Evolutionary conservation across 768 basidiomycete species (phyloP), one percentile per base, ranked within the genome.

Genomic region (Tubosaeta brunneosetosa): DNA sequence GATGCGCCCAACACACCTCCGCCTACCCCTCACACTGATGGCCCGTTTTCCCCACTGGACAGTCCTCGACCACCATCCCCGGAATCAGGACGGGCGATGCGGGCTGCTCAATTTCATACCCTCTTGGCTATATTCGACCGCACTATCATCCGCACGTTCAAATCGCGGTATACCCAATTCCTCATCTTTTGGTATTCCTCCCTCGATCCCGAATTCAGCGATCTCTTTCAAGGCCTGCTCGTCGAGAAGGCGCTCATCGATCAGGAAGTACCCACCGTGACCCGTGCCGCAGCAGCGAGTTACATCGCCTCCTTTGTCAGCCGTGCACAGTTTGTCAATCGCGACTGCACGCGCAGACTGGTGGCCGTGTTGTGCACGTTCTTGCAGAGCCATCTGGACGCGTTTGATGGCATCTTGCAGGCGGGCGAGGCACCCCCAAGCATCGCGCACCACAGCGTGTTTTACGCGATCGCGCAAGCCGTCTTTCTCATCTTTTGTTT

Each of bases 401-500:
- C 77, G n/a, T 77, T 85, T 12, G 85, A 86, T 37, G 77, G 75
- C 12, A 70, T 74, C 22, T 50, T 80, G 8, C 69, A 73, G 16
- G 69, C 68, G 6, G 76, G 75, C 8, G 58, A 60, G 29, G 64
- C 58, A 46, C 67, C 57, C 44, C 62, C 65, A 2, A 63, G 62
- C 34, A 70, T 71, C 44, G 65, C 70, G 6, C 73, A 77, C n/a
- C 73, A 87, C 60, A 81, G 79, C 26, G 80, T 95, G 17, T 97
- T 97, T 66, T 97, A 97, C 66, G 93, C 94, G 2, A 87, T 95
- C 31, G 73, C 84, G 0, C 97, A 98, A 64, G 86, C 94, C 0
- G 82, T 94, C 10, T 94, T 99, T 66, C 78, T 98, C 57, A 92
- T 99, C 57, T 99, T 99, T 69, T 98, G 97, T 69, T 99, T 98